Evolutionary conservation across 1,284 basidiomycete species (phyloP).

Genomic region (Rhodotorula sp.): DNA sequence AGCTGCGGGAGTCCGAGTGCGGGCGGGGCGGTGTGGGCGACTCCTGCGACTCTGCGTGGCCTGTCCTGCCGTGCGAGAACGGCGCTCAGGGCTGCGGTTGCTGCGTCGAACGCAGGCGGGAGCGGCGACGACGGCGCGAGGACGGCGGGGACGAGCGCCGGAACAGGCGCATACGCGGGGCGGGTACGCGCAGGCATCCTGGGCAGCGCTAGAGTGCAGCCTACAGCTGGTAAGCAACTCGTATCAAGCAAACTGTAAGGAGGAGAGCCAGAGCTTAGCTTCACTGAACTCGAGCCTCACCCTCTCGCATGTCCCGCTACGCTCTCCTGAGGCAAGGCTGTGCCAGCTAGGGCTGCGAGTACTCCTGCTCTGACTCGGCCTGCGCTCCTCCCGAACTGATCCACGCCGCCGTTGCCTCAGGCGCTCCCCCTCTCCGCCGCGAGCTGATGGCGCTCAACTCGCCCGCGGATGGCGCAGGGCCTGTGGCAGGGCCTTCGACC

Average conservation of each 20-base stretch:
- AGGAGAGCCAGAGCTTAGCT: background rate
- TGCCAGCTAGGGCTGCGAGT: too few species aligned
- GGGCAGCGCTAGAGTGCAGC: background rate
- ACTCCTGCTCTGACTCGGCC: too few species aligned
- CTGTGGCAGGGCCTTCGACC: too few species aligned
- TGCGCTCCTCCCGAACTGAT: background rate
- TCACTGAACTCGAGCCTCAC: background rate
- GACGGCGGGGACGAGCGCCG: background rate
- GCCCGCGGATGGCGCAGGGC: too few species aligned
- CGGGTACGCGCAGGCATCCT: too few species aligned
- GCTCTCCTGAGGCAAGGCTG: too few species aligned
- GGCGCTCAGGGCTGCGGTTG: background rate
- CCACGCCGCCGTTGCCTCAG: background rate
- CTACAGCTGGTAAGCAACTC: background rate
- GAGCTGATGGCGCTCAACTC: too few species aligned
- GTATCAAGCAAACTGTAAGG: background rate
- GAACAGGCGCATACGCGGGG: background rate
- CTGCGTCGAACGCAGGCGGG: background rate
- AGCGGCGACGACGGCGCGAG: conserved; percentile 5
- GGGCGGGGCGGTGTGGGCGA: background rate
- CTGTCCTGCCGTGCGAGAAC: background rate
- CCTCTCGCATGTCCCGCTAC: background rate
- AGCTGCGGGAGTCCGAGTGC: background rate
- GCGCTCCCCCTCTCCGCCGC: too few species aligned
- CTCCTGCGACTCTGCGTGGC: background rate